These are phyloP conservation scores for Phytophthora sp. DNA, from an alignment of 352 stramenopile species.

Conservation along the genomic window DNA sequence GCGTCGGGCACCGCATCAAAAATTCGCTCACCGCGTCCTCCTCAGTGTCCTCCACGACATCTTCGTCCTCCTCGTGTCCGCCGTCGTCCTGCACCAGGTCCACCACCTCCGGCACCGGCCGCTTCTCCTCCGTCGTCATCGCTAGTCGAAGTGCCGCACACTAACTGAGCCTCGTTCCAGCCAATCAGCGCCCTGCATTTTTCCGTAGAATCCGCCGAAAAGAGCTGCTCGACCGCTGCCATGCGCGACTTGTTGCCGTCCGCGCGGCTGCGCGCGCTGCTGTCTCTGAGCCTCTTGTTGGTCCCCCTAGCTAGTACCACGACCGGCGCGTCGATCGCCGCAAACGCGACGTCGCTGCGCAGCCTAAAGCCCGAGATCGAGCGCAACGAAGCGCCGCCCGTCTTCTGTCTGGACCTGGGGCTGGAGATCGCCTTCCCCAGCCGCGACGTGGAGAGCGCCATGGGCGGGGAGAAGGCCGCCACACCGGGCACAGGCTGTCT, in stretches of 20 bases:
- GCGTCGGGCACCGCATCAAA: background rate
- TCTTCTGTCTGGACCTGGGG: constrained; percentile 54
- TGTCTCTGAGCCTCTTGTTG: background rate
- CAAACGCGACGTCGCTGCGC: constrained; percentile 4
- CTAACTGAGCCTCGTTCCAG: background rate
- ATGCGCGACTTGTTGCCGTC: constrained; percentile 13
- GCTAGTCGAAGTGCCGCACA: background rate
- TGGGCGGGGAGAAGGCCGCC: constrained; percentile 11
- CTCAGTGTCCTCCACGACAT: constrained; percentile 39
- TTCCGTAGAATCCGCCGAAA: background rate
- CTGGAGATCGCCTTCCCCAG: constrained; percentile 52
- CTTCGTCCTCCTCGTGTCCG: constrained; percentile 16
- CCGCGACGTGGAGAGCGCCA: constrained; percentile 22
- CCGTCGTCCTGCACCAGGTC: constrained; percentile 4
- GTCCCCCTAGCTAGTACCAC: background rate
- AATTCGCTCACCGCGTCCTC: constrained; percentile 37
- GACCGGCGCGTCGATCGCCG: background rate
- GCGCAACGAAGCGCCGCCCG: constrained; percentile 18
- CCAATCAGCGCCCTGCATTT: constrained; percentile 12
- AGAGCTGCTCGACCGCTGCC: background rate
- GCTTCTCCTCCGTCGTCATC: constrained; percentile 27
- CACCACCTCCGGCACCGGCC: background rate
- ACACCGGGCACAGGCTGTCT: constrained; percentile 36
- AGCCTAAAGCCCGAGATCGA: background rate
- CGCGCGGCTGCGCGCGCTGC: background rate